Evolutionary conservation across 768 basidiomycete genomes (phyloP), one percentile per base, ranked within the genome.

Genomic region (Calocybe cyanea): DNA sequence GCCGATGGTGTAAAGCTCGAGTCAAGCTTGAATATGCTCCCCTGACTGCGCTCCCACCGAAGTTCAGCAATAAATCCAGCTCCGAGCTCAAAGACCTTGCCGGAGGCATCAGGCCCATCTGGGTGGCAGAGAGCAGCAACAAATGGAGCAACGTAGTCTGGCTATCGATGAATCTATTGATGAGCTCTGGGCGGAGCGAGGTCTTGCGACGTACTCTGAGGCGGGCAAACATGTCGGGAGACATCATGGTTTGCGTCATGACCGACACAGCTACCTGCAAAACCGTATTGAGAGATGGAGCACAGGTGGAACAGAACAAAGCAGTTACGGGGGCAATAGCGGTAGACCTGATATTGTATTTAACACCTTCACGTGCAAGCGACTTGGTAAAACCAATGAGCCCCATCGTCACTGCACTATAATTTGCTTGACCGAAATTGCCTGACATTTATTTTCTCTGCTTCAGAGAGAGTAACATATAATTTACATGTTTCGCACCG

Each of bases 391-490:
- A 96, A 0, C 74, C 85, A 41, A 97, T 76, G 28, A 99, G 78
- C 53, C 86, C 92, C 91, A 96, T 94, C 76, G 98, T 98, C 1
- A 94, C 95, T 2, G 95, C 92, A 38, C 92, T 93, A 65, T 98
- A 99, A 64, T 98, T 99, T 10, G 92, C 85, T 66, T 97, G 94
- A 8, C 96, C 96, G 60, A 95, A 89, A 71, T 95, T 97, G 7
- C 92, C 87, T 90, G 50, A 9, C 2, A 2, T 15, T 11, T 13
- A 20, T 46, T n/a, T 47, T 20, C n/a, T n/a, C n/a, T n/a, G 6
- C 24, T 9, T 1, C 7, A 24, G 9, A 7, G 5, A 35, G 7
- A 7, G n/a, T 18, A 18, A 10, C 1, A 20, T 18, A 46, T 2
- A 11, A n/a, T n/a, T 6, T 15, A 19, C 1, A 7, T 14, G 17